phyloP scores from a whole-genome alignment of 352 stramenopile species.

The Phytophthora foliorum region DNA sequence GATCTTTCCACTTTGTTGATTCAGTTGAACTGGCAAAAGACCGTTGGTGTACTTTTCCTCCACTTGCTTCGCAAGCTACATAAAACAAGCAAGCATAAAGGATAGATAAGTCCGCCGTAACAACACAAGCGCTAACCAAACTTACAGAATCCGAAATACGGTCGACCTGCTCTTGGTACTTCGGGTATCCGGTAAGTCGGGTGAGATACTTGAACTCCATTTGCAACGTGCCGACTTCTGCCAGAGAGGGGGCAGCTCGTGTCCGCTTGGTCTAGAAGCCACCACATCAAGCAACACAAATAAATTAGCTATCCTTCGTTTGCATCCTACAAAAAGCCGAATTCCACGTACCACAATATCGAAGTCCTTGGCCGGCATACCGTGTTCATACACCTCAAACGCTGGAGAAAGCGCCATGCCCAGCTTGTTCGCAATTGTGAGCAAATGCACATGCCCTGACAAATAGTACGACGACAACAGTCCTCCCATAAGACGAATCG shows the following conservation, averaged over 20 bases:
- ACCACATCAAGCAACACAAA: constrained; percentile 2
- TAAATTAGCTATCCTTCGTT: background rate
- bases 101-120: background rate
- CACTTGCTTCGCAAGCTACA: constrained; percentile 62
- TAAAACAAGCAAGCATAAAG: background rate
- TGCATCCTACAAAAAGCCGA: background rate
- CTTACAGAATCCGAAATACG: constrained; percentile 72
- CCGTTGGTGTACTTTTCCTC: constrained; percentile 63
- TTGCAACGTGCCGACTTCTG: constrained; percentile 78
- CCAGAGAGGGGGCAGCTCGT: constrained; percentile 55
- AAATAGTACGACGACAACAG: constrained; percentile 79
- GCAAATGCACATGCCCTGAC: constrained; percentile 62
- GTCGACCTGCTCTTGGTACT: constrained; percentile 79
- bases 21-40: constrained; percentile 64
- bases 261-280: constrained; percentile 42
- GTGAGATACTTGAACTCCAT: constrained; percentile 89
- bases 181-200: constrained; percentile 59
- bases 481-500: constrained; percentile 78
- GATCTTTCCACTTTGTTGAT: constrained; percentile 51
- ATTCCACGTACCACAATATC: constrained; percentile 58
- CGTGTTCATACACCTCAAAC: constrained; percentile 61
- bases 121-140: background rate
- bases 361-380: constrained; percentile 73
- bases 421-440: constrained; percentile 70
- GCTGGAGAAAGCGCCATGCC: constrained; percentile 69